Evolutionary conservation across 2,329 filamentous ascomycete species (phyloP).

Genomic region (Emmonsiellopsis sp.): DNA sequence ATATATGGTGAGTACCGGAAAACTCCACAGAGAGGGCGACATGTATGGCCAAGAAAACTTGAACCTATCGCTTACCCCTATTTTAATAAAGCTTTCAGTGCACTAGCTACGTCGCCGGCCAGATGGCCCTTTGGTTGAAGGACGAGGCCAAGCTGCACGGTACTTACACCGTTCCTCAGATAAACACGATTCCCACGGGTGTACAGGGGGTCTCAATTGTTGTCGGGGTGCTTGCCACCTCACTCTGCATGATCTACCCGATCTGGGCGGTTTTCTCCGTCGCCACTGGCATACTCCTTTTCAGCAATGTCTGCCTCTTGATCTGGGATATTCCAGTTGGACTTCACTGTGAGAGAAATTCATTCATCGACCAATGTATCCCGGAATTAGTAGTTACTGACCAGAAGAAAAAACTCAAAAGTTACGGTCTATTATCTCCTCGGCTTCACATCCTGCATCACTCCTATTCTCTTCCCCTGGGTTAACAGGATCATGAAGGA

Average conservation of each 20-base stretch:
- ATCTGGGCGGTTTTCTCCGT: constrained; percentile 23
- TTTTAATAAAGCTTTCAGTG: background rate
- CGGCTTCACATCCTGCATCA: constrained; percentile 18
- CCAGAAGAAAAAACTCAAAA: background rate
- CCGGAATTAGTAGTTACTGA: background rate
- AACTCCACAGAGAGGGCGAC: too few relatives aligned
- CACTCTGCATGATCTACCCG: constrained; percentile 25
- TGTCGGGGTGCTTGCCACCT: constrained; percentile 17
- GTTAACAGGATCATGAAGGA: constrained; percentile 20
- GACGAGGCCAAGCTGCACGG: constrained; percentile 7
- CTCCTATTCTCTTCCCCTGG: constrained; percentile 19
- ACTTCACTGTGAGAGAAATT: constrained; percentile 11
- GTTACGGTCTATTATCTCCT: constrained; percentile 14
- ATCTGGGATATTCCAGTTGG: constrained; percentile 19
- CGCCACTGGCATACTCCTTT: constrained; percentile 22
- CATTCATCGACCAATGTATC: background rate
- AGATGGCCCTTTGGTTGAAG: constrained; percentile 22
- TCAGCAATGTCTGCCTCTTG: constrained; percentile 16
- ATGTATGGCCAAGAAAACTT: background rate
- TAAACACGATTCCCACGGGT: constrained; percentile 21
- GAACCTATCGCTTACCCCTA: background rate
- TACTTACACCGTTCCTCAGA: constrained; percentile 17
- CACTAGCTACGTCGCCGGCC: constrained; percentile 14
- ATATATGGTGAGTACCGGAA: constrained; percentile 14
- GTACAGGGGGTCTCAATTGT: constrained; percentile 20